Base-by-base conservation (phyloP, 2,329 filamentous ascomycete genomes). In the Penicillium brasilianum region DNA sequence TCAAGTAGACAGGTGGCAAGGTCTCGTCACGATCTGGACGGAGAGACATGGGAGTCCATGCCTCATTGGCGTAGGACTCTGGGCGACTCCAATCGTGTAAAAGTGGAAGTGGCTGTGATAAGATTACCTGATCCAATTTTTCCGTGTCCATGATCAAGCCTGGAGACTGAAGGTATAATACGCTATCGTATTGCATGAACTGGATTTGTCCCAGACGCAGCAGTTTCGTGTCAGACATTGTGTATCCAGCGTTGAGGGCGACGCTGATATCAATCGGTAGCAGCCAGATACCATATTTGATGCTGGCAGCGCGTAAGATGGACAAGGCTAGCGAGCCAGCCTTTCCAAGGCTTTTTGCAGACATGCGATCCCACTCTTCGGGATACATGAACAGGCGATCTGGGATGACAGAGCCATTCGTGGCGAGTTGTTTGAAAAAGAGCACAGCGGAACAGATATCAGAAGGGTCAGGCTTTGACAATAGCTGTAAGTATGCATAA, bases 311-410 rank as follows among this genome's bases (percentile, higher is more conserved):
- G 51, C 75, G 75, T 36, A 82, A 73, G 30, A 77, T 69, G 1
- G 72, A 72, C 22, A 82, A 66, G 0, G 77, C 77, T 14, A 67
- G 68, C 1, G 71, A 63, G 51, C 78, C 67, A 1, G 69, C 64
- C 34, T 72, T 66, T 0, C 72, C 65, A 6, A 70, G 67, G 22
- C 64, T 57, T 20, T 64, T 62, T 2, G 65, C 60, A 30, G 66
- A 66, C 66, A 70, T 71, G 16, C 66, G 55, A 57, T 82, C 80
- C 80, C 80, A 81, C 61, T 78, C 76, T 58, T 75, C 70, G 8
- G 80, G 80, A 63, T 82, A 82, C 64, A 82, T 75, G 51, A 81
- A 77, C n/a, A 82, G 68, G 11, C 77, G 76, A 39, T 80, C 78
- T 39, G 78, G 72, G 25, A 76, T 58, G 14, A 64, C 70, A 5